phyloP scores from a whole-genome alignment of 2,329 filamentous ascomycete species.

The Parasarocladium wereldwijsianum region DNA sequence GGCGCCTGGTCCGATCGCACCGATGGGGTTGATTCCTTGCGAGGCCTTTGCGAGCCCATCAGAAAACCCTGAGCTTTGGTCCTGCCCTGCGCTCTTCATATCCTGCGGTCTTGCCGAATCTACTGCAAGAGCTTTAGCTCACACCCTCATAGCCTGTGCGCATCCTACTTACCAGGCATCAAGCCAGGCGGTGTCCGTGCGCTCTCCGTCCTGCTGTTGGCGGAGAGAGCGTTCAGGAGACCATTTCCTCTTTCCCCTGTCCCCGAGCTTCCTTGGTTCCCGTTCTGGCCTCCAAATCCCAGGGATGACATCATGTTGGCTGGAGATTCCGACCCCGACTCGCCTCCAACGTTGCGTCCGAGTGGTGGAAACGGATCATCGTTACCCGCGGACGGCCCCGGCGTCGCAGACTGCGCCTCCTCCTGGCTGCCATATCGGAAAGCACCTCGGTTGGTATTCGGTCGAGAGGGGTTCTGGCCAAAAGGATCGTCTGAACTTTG shows the following conservation, averaged over 20 bases:
- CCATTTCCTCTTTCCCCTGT: constrained; percentile 41
- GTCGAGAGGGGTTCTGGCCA: constrained; percentile 25
- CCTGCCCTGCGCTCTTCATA: constrained; percentile 20
- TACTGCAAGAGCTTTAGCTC: constrained; percentile 13
- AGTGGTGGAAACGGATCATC: constrained; percentile 50
- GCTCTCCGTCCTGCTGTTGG: constrained; percentile 36
- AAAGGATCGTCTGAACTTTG: constrained; percentile 32
- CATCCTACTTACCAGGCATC: constrained; percentile 17
- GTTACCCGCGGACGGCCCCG: constrained; percentile 27
- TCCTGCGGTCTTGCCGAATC: constrained; percentile 27
- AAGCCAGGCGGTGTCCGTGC: constrained; percentile 31
- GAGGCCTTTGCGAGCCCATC: constrained; percentile 20
- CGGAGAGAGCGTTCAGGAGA: constrained; percentile 48
- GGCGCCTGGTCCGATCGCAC: constrained; percentile 31
- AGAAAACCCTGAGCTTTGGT: constrained; percentile 28
- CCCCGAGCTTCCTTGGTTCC: constrained; percentile 17
- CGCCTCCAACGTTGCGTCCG: constrained; percentile 40
- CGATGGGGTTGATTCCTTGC: constrained; percentile 14
- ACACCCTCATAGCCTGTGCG: neutral
- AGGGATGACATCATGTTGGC: constrained; percentile 36
- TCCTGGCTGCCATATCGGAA: constrained; percentile 40
- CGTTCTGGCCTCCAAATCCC: constrained; percentile 34
- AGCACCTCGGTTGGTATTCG: constrained; percentile 25
- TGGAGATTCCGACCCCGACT: constrained; percentile 40
- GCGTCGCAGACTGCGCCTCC: constrained; percentile 24